Evolutionary conservation across 2,329 filamentous ascomycete genomes (phyloP).

Genomic region (Cladosporium sp.): DNA sequence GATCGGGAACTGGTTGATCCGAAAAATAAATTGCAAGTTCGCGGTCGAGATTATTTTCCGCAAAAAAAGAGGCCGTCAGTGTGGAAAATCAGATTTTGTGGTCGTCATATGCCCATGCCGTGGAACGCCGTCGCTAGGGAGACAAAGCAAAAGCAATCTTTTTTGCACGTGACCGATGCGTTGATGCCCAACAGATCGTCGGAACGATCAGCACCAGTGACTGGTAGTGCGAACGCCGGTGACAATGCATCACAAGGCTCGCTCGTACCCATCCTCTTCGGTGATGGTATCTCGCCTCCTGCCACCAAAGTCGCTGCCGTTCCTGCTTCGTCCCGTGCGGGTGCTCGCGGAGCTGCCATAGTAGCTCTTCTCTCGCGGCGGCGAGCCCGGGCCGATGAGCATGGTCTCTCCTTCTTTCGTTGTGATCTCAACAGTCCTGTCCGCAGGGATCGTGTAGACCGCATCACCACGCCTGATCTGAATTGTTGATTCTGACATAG

Average conservation of each 20-base stretch:
- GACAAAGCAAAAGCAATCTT: neutral
- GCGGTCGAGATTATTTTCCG: neutral
- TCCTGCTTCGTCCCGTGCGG: constrained; percentile 15
- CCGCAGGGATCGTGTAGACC: constrained; percentile 25
- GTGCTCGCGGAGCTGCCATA: constrained; percentile 21
- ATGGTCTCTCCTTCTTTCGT: constrained; percentile 23
- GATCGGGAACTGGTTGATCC: no score
- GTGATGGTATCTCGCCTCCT: constrained; percentile 17
- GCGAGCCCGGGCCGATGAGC: constrained; percentile 21
- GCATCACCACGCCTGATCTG: constrained; percentile 25
- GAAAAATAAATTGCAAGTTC: neutral
- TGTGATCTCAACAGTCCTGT: constrained; percentile 24
- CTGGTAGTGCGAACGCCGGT: no score
- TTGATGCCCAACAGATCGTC: neutral
- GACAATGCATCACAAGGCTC: neutral
- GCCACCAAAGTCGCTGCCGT: constrained; percentile 9
- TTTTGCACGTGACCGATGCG: neutral
- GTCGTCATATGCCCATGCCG: neutral
- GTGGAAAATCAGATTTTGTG: neutral
- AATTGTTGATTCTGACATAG: constrained; percentile 20
- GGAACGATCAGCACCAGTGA: no score
- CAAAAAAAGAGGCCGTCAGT: neutral
- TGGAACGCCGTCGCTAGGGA: constrained; percentile 1
- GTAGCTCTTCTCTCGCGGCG: constrained; percentile 21
- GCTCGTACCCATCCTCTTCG: constrained; percentile 21